These are phyloP conservation scores for Ambrosiella cleistominuta DNA, from an alignment of 2,329 filamentous ascomycete species.

Conservation along the genomic window DNA sequence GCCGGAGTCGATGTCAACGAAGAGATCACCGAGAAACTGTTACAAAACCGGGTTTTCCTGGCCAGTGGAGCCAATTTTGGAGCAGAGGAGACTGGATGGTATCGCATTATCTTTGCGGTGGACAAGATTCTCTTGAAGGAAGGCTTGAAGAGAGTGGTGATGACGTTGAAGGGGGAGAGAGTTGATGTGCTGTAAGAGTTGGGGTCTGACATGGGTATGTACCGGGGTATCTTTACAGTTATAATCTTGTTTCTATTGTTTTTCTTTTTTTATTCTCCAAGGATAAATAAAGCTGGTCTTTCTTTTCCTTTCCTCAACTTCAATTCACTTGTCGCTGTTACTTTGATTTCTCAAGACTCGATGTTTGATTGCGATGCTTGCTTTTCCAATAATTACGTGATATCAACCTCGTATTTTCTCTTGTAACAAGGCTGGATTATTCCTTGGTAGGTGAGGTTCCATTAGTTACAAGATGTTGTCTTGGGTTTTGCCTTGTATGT, in stretches of 20 bases:
- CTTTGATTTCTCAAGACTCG: too few relatives aligned
- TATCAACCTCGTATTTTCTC: too few relatives aligned
- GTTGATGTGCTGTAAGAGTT: neutral
- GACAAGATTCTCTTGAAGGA: conserved; percentile 18
- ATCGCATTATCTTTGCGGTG: conserved; percentile 24
- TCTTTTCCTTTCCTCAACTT: too few relatives aligned
- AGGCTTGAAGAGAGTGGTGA: conserved; percentile 13
- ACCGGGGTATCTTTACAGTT: neutral
- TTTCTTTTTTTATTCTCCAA: neutral
- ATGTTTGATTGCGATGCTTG: too few relatives aligned
- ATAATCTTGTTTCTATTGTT: neutral
- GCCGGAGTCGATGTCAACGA: conserved; percentile 15
- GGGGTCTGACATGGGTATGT: neutral
- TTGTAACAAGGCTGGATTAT: too few relatives aligned
- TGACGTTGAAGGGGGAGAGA: conserved; percentile 2
- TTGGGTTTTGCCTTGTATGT: too few relatives aligned
- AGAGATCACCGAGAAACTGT: conserved; percentile 17
- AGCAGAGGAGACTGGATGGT: conserved; percentile 23
- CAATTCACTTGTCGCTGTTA: too few relatives aligned
- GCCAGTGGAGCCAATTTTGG: conserved; percentile 23
- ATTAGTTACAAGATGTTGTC: too few relatives aligned
- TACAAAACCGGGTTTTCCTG: conserved; percentile 21
- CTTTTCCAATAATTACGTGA: too few relatives aligned
- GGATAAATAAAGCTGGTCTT: too few relatives aligned
- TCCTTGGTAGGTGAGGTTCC: too few relatives aligned